Evolutionary conservation across 129 eudicot genomes (phyloP), one percentile per base, ranked within the genome.

Genomic region (Lactuca saligna): DNA sequence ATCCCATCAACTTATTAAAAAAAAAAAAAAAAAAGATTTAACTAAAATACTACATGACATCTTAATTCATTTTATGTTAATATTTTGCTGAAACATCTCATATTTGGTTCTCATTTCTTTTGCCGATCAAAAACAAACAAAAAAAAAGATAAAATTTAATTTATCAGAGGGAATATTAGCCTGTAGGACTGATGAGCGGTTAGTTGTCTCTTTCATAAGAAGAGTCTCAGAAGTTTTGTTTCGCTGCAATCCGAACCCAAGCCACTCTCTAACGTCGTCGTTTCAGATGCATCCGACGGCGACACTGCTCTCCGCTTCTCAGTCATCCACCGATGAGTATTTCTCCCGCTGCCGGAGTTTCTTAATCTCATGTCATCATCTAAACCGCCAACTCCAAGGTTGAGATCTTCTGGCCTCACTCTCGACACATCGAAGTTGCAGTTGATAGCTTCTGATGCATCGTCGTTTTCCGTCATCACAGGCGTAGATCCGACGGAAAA

Each of bases 241-340:
- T 88, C 89, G 7, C 81, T 72, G 25, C 75, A 76, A 58, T 14
- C 37, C 13, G 74, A 78, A 13, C 34, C 73, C 48, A 42, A 49
- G 0, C 74, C 71, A 31, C 91, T 86, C 69, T 84, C 93, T 72
- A 77, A 69, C 78, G 93, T 81, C 82, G 96, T 89, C 83, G 86
- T 84, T 50, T 80, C 93, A 0, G 96, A 86, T 62, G 79, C 92
- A 37, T 89, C 96, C 29, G 91, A 86, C 54, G 86, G 84, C 69
- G 95, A 63, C n/a, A 44, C 79, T 55, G 83, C 75, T 38, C 92
- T 81, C 68, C 84, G 80, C 67, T 80, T 85, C 75, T 53, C 79
- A 68, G 79, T 81, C 82, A 57, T 33, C 84, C 77, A 63, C 76
- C 80, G 35, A 58, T 46, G 51, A 46, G 5, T 11, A 11, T 2